Evolutionary conservation across 352 stramenopile species (phyloP).

Genomic region (Pilasporangium apinafurcum): DNA sequence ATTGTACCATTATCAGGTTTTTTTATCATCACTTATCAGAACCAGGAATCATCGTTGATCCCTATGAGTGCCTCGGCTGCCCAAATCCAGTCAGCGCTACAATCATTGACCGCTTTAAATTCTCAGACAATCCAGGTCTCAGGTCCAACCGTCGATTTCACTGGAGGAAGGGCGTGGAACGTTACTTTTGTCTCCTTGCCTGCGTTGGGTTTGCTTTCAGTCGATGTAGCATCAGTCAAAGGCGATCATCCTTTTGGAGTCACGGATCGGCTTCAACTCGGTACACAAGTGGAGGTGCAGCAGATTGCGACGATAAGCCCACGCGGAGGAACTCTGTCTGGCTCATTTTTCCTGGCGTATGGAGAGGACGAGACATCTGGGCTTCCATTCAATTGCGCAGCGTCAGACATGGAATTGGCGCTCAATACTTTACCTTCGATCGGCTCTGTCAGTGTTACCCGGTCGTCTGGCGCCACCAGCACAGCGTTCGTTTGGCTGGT

Average conservation of each 20-base stretch:
- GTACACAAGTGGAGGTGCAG: slow-evolving; percentile 19
- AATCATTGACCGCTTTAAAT: slow-evolving; percentile 1
- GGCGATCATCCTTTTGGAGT: not conserved
- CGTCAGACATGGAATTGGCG: slow-evolving; percentile 12
- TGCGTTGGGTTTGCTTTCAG: slow-evolving; percentile 1
- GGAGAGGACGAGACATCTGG: slow-evolving; percentile 11
- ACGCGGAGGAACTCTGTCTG: slow-evolving; percentile 9
- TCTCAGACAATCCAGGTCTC: slow-evolving; percentile 1
- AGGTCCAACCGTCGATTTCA: slow-evolving; percentile 1
- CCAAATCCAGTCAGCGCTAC: slow-evolving; percentile 3
- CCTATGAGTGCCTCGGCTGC: slow-evolving; percentile 2
- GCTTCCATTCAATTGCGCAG: slow-evolving; percentile 16
- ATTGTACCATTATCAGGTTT: slow-evolving; percentile 3
- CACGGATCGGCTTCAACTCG: slow-evolving; percentile 2
- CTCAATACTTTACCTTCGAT: slow-evolving; percentile 17
- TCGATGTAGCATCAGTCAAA: slow-evolving; percentile 3
- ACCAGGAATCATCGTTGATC: slow-evolving; percentile 1
- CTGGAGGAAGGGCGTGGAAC: slow-evolving; percentile 12
- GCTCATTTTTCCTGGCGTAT: slow-evolving; percentile 23
- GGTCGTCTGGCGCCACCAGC: slow-evolving; percentile 2
- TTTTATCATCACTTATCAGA: slow-evolving; percentile 10
- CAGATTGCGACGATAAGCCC: slow-evolving; percentile 11
- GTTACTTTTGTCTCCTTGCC: slow-evolving; percentile 10
- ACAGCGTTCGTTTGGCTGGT: slow-evolving; percentile 15
- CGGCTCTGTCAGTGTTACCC: slow-evolving; percentile 3